Conservation (phyloP, 2,329 filamentous ascomycete genomes). For the Aureobasidium sp. region DNA sequence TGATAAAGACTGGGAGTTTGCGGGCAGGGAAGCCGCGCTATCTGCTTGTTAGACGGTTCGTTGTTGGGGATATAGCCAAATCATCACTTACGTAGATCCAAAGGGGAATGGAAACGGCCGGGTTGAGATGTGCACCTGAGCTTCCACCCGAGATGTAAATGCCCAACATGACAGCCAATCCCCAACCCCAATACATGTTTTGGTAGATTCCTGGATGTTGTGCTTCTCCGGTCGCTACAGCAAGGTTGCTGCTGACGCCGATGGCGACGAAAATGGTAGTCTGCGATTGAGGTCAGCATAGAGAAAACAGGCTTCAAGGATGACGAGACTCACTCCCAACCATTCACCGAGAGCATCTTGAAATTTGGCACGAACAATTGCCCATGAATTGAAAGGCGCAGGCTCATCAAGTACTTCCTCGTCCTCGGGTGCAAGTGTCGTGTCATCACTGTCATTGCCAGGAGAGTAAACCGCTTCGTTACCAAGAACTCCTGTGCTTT, state of each 20-base stretch:
- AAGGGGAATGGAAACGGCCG: constrained; percentile 38
- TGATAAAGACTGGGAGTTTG: constrained; percentile 45
- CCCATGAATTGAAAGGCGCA: constrained; percentile 43
- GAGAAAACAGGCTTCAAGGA: background rate
- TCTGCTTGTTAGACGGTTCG: background rate
- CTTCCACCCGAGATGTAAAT: constrained; percentile 38
- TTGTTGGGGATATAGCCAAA: too few relatives aligned
- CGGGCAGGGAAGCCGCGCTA: constrained; percentile 45
- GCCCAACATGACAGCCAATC: constrained; percentile 47
- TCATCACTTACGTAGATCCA: constrained; percentile 28
- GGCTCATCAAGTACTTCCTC: constrained; percentile 6
- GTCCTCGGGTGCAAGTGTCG: constrained; percentile 12
- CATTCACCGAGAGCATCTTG: constrained; percentile 58
- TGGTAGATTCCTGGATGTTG: constrained; percentile 20
- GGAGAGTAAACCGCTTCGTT: background rate
- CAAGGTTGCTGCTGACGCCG: constrained; percentile 24
- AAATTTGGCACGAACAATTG: constrained; percentile 42
- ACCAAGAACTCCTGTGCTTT: background rate
- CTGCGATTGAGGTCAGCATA: constrained; percentile 12
- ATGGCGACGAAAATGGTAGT: constrained; percentile 30
- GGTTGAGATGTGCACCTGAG: constrained; percentile 44
- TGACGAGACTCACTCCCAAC: constrained; percentile 31
- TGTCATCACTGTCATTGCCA: background rate
- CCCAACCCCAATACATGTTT: constrained; percentile 39
- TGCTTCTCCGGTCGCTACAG: constrained; percentile 35